These are phyloP conservation scores for Potentilla sterilis DNA, from an alignment of 306 rosid species.

Conservation along the genomic window DNA sequence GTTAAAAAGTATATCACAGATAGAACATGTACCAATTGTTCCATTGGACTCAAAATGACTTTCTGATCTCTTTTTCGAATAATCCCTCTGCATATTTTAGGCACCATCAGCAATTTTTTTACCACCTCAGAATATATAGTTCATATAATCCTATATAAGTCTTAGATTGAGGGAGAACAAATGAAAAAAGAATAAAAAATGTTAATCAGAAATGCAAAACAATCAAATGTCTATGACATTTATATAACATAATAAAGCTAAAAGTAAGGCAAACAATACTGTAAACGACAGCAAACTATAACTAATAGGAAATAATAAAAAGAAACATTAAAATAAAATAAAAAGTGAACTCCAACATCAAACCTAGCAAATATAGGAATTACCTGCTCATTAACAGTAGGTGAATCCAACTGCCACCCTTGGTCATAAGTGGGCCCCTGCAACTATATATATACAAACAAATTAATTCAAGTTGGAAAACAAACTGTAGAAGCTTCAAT, in stretches of 20 bases:
- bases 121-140: conserved; percentile 7
- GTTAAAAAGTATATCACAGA: conserved; percentile 10
- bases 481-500: conserved; percentile 11
- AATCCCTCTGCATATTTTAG: conserved; percentile 69
- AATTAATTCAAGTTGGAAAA: conserved; percentile 24
- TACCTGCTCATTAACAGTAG: conserved; percentile 68
- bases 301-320: not conserved
- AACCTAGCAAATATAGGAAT: conserved; percentile 7
- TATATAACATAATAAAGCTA: not conserved
- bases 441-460: conserved; percentile 29
- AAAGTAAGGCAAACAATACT: not conserved
- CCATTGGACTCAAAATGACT: conserved; percentile 81
- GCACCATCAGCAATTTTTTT: conserved; percentile 17
- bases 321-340: too few species aligned
- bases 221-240: not conserved
- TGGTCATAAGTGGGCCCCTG: conserved; percentile 82
- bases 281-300: not conserved
- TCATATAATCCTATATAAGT: conserved; percentile 1
- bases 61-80: conserved; percentile 75
- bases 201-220: not conserved
- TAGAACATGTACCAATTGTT: conserved; percentile 53
- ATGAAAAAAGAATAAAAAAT: not conserved
- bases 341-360: conserved; percentile 4
- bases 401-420: conserved; percentile 87
- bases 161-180: not conserved